Conservation (phyloP, 441 rosid species). For the Bruguiera hainesii region DNA sequence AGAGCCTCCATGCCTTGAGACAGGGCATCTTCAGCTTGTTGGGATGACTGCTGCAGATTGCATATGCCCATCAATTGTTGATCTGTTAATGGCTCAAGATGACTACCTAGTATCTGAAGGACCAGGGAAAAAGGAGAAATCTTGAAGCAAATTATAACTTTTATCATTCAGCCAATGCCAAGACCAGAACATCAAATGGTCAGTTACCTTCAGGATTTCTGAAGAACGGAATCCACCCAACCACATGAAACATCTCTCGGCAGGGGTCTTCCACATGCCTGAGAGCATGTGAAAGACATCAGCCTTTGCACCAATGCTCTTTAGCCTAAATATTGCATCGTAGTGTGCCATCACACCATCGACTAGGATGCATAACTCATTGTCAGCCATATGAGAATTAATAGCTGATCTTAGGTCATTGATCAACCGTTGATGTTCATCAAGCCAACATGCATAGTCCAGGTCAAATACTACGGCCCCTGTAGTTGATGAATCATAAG, state of each 20-base stretch:
- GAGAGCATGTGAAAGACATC: conserved; percentile 96
- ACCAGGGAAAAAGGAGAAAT: background rate
- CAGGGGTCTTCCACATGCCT: conserved; percentile 96
- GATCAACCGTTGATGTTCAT: conserved; percentile 72
- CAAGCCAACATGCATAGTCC: conserved; percentile 82
- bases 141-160: background rate
- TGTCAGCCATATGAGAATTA: conserved; percentile 56
- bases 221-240: conserved; percentile 96
- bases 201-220: conserved; percentile 78
- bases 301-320: conserved; percentile 65
- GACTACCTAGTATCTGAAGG: conserved; percentile 73
- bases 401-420: conserved; percentile 71
- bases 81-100: conserved; percentile 82
- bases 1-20: conserved; percentile 97
- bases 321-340: conserved; percentile 65
- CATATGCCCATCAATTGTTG: conserved; percentile 91
- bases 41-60: conserved; percentile 89
- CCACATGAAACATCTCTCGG: conserved; percentile 96
- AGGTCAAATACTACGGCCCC: conserved; percentile 74
- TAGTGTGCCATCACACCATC: conserved; percentile 84
- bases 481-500: conserved; percentile 21
- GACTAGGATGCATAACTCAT: conserved; percentile 58
- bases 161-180: conserved; percentile 1
- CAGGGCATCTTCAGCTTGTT: conserved; percentile 94
- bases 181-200: conserved; percentile 4